phyloP scores from a whole-genome alignment of 495 filamentous ascomycete species.

The Penicillium soppii region DNA sequence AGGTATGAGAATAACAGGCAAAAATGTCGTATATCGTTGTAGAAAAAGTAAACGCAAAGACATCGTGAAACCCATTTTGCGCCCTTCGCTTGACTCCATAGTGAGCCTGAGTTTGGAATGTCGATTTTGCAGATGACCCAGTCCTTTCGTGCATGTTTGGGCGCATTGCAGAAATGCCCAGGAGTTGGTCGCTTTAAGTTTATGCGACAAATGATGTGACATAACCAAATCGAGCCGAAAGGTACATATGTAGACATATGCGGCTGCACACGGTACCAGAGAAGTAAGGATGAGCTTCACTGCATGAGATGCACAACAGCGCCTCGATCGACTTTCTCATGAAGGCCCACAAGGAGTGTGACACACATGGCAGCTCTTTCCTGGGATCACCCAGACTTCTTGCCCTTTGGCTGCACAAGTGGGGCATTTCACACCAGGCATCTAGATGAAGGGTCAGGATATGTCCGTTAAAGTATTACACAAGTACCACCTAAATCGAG shows the following conservation, averaged over 20 bases:
- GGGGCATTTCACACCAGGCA: constrained; percentile 51
- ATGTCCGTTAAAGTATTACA: background rate
- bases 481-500: background rate
- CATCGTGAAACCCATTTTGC: background rate
- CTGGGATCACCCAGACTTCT: constrained; percentile 52
- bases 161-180: too few species aligned
- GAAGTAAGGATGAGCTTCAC: background rate
- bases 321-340: too few species aligned
- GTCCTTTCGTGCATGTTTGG: background rate
- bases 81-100: background rate
- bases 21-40: constrained; percentile 6
- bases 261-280: background rate
- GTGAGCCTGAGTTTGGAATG: background rate
- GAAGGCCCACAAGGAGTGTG: constrained; percentile 34
- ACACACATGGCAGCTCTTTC: constrained; percentile 49
- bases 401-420: constrained; percentile 38
- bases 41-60: background rate
- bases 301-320: background rate
- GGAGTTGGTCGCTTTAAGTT: too few species aligned
- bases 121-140: background rate
- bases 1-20: background rate
- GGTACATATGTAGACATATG: background rate
- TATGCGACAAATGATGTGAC: too few species aligned
- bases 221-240: too few species aligned
- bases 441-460: constrained; percentile 24